These are phyloP conservation scores for Balakata baccata DNA, from an alignment of 345 rosid species.

Conservation along the genomic window DNA sequence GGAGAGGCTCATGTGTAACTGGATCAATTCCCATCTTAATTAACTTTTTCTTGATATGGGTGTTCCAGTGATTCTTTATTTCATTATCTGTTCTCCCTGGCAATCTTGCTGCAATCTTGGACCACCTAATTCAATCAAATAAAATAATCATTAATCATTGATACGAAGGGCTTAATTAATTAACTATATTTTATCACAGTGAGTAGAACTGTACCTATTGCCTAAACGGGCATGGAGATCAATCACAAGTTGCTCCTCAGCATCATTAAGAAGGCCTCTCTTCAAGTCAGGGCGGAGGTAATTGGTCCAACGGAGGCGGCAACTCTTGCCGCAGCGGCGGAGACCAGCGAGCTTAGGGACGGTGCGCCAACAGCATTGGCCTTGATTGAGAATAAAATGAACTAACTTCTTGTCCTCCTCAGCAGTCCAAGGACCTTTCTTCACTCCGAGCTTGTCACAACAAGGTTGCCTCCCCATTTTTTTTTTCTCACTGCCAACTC, in stretches of 20 bases:
- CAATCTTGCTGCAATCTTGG: slow-evolving; percentile 69
- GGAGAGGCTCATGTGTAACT: slow-evolving; percentile 48
- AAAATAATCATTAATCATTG: not conserved
- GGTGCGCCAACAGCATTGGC: slow-evolving; percentile 78
- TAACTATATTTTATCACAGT: no score
- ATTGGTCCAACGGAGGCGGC: slow-evolving; percentile 87
- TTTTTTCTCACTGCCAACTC: not conserved
- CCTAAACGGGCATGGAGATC: slow-evolving; percentile 73
- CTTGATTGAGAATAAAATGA: slow-evolving; percentile 50
- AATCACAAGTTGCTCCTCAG: slow-evolving; percentile 57
- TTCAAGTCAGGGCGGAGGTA: slow-evolving; percentile 77
- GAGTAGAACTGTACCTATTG: slow-evolving; percentile 43
- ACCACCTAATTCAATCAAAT: slow-evolving; percentile 48
- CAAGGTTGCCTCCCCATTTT: slow-evolving; percentile 66
- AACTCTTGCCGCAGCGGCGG: slow-evolving; percentile 74
- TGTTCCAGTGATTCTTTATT: slow-evolving; percentile 80
- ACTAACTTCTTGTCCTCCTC: slow-evolving; percentile 69
- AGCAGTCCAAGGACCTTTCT: slow-evolving; percentile 76
- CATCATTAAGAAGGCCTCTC: slow-evolving; percentile 61
- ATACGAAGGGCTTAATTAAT: no score
- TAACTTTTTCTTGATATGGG: slow-evolving; percentile 78
- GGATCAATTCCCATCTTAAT: slow-evolving; percentile 79
- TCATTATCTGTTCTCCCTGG: slow-evolving; percentile 90
- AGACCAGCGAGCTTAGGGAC: slow-evolving; percentile 71
- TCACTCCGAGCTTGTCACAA: slow-evolving; percentile 63